phyloP scores from a whole-genome alignment of 2,329 filamentous ascomycete species.

The Ceratocystiopsis brevicomis region DNA sequence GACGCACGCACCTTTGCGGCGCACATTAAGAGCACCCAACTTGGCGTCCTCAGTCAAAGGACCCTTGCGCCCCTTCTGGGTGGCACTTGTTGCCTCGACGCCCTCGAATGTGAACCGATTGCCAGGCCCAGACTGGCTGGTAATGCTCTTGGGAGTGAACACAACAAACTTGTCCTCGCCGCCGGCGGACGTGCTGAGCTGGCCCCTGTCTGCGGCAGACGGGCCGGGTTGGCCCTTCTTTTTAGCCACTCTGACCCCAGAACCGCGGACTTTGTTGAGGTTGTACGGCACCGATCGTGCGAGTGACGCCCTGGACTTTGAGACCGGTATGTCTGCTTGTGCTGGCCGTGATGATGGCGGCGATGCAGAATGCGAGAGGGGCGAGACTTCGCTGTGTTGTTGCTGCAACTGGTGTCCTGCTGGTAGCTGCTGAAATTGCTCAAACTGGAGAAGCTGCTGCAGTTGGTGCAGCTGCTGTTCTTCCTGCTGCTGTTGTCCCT shows the following conservation, averaged over 20 bases:
- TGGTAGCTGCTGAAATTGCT: too few species aligned
- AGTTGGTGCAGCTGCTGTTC: not conserved
- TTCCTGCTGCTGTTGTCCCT: not conserved
- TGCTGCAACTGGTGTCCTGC: not conserved
- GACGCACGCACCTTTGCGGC: slow-evolving; percentile 36
- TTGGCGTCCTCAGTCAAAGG: slow-evolving; percentile 35
- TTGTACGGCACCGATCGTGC: too few species aligned
- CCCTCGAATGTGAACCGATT: slow-evolving; percentile 31
- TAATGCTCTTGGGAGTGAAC: slow-evolving; percentile 34
- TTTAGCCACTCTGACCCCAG: slow-evolving; percentile 24
- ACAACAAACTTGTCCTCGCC: slow-evolving; percentile 31
- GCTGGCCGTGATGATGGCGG: too few species aligned
- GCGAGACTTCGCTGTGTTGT: not conserved
- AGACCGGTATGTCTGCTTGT: too few species aligned
- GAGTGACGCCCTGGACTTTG: too few species aligned
- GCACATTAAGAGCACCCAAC: slow-evolving; percentile 33
- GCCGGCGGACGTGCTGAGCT: not conserved
- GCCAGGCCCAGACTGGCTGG: slow-evolving; percentile 23
- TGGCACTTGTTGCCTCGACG: slow-evolving; percentile 32
- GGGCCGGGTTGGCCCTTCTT: slow-evolving; percentile 16
- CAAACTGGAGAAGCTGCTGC: not conserved
- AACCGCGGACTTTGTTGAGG: slow-evolving; percentile 24
- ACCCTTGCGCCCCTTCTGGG: slow-evolving; percentile 36
- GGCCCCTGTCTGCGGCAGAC: slow-evolving; percentile 4
- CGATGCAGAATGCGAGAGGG: too few species aligned